These are phyloP conservation scores for Geotrichum histeridarum DNA, from an alignment of 1,139 yeast species.

Conservation along the genomic window DNA sequence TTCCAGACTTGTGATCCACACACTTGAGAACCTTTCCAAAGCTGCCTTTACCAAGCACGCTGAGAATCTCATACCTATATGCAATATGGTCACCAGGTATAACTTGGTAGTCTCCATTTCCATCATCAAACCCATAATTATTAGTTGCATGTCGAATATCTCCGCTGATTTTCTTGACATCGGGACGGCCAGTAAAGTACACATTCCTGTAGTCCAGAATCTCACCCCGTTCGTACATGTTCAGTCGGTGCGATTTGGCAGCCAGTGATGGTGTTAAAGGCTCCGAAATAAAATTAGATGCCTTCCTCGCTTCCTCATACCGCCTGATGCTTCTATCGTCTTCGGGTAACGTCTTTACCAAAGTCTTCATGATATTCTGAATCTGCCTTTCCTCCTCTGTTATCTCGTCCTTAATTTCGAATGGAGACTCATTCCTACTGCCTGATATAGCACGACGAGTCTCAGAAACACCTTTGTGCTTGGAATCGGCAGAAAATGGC, in stretches of 20 bases:
- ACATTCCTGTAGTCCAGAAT: slow-evolving; percentile 41
- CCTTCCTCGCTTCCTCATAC: slow-evolving; percentile 14
- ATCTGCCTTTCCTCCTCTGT: slow-evolving; percentile 20
- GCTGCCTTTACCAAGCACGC: slow-evolving; percentile 69
- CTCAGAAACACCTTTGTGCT: background rate
- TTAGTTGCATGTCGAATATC: slow-evolving; percentile 40
- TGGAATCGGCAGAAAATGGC: slow-evolving; percentile 15
- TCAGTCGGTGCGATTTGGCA: slow-evolving; percentile 29
- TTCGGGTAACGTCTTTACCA: slow-evolving; percentile 23
- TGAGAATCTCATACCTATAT: slow-evolving; percentile 61
- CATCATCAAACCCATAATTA: slow-evolving; percentile 74
- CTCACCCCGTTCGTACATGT: slow-evolving; percentile 53
- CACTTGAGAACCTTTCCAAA: slow-evolving; percentile 78
- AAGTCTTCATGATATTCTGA: slow-evolving; percentile 24
- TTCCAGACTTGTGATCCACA: slow-evolving; percentile 57
- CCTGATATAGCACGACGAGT: background rate
- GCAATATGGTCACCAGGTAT: slow-evolving; percentile 66
- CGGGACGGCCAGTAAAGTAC: slow-evolving; percentile 39
- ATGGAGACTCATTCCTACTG: background rate
- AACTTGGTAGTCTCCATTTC: slow-evolving; percentile 56
- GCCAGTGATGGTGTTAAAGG: slow-evolving; percentile 32
- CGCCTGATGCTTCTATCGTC: slow-evolving; percentile 14
- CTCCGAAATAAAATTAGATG: slow-evolving; percentile 13
- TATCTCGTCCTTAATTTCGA: background rate
- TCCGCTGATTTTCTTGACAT: slow-evolving; percentile 34